These are phyloP conservation scores for Spergularia bocconei DNA, from an alignment of 148 eudicot genomes.

Conservation along the genomic window DNA sequence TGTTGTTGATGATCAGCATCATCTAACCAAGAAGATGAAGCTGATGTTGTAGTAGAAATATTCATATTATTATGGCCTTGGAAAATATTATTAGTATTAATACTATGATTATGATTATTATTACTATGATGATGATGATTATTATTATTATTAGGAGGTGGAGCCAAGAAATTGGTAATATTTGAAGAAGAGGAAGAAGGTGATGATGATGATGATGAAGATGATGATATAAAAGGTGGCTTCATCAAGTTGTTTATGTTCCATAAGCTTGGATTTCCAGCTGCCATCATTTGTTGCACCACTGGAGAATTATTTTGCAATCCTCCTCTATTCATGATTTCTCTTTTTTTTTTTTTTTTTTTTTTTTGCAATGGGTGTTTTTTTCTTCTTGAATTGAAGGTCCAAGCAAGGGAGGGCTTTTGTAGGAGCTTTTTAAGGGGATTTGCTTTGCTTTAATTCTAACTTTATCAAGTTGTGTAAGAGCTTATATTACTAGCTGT, in stretches of 20 bases:
- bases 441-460: conserved; percentile 28
- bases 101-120: not conserved
- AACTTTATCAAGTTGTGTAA: too few species aligned
- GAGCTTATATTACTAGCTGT: not conserved
- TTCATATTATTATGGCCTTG: conserved; percentile 19
- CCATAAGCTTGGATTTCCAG: conserved; percentile 61
- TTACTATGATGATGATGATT: not conserved
- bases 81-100: not conserved
- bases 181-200: conserved; percentile 29
- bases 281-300: conserved; percentile 70
- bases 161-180: conserved; percentile 28
- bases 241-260: conserved; percentile 42
- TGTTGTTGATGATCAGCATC: conserved; percentile 8
- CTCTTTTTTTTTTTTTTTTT: conserved; percentile 2
- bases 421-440: conserved; percentile 40
- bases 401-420: conserved; percentile 26
- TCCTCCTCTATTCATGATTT: conserved; percentile 57
- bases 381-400: conserved; percentile 11
- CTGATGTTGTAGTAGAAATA: conserved; percentile 1
- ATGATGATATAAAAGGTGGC: conserved; percentile 33
- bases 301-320: conserved; percentile 53
- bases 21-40: conserved; percentile 31
- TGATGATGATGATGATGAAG: not conserved
- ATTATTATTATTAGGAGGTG: conserved; percentile 32
- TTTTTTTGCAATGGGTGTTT: conserved; percentile 4